A percentile compares a stretch with the other conserved stretches of the same genome.
These are phyloP conservation scores for Vicia sativa DNA, from an alignment of 306 rosid genomes.

Conservation along the genomic window DNA sequence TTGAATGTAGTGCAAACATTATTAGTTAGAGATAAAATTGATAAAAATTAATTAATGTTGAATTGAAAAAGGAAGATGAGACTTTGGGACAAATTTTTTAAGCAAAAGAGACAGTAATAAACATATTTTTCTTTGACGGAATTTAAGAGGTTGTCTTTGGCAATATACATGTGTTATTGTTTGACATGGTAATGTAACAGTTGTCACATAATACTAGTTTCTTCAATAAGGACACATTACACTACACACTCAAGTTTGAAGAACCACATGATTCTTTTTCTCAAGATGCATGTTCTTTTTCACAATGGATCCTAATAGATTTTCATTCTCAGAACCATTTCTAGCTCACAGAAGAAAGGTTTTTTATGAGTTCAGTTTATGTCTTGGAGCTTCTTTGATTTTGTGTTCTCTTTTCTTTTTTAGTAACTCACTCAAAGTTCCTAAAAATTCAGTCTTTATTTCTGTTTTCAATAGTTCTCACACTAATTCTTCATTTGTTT, in stretches of 20 bases:
- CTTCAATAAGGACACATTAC: neutral
- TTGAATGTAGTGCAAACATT: no score
- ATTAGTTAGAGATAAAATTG: no score
- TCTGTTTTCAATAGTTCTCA: conserved; percentile 32
- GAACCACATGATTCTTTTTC: conserved; percentile 13
- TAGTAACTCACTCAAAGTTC: conserved; percentile 38
- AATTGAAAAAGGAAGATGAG: no score
- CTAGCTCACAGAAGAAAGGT: conserved; percentile 56
- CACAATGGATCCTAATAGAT: conserved; percentile 54
- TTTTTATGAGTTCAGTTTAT: conserved; percentile 67
- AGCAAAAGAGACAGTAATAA: no score
- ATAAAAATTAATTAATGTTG: no score
- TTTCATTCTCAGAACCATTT: conserved; percentile 55
- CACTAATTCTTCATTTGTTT: conserved; percentile 41
- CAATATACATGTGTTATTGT: conserved; percentile 3
- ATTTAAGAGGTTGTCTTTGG: neutral
- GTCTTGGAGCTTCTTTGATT: conserved; percentile 57
- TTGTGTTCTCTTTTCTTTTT: conserved; percentile 48
- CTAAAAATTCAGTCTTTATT: conserved; percentile 42
- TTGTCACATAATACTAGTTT: neutral
- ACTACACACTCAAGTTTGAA: neutral
- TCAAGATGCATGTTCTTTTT: conserved; percentile 34
- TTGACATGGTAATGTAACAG: conserved; percentile 1
- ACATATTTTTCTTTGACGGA: neutral
- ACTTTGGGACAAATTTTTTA: no score